Conservation (phyloP, 1,284 basidiomycete species). For the Leccinum pseudoinsigne region DNA sequence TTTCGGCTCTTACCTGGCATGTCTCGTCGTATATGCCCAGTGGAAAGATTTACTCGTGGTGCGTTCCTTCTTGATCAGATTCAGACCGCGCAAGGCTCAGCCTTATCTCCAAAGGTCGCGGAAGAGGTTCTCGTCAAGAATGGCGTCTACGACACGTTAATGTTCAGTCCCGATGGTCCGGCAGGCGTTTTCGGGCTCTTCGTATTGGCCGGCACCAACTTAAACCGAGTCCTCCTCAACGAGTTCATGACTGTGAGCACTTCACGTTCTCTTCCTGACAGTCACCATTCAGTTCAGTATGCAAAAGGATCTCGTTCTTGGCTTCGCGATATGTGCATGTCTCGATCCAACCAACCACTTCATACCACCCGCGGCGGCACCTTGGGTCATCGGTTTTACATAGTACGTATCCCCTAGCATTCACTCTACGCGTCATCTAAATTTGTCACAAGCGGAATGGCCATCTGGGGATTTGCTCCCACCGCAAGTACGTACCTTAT, state of each 20-base stretch:
- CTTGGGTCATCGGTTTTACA: conserved; percentile 53
- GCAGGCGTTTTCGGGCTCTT: conserved; percentile 64
- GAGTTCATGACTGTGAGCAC: conserved; percentile 60
- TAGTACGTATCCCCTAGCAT: conserved; percentile 39
- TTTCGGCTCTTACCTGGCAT: conserved; percentile 61
- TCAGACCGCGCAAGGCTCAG: neutral
- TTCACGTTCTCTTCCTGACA: neutral
- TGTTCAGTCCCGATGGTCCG: conserved; percentile 61
- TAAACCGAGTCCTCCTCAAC: conserved; percentile 60
- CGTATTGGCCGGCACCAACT: conserved; percentile 45
- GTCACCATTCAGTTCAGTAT: conserved; percentile 5
- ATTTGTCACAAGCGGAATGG: conserved; percentile 40
- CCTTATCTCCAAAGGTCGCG: conserved; percentile 28
- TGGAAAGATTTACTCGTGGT: conserved; percentile 54
- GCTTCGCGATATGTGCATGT: conserved; percentile 53
- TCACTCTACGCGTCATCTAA: conserved; percentile 12
- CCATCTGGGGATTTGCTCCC: conserved; percentile 60
- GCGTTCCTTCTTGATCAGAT: conserved; percentile 10
- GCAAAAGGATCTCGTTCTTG: conserved; percentile 66
- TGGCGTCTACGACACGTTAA: conserved; percentile 40
- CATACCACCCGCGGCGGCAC: conserved; percentile 51
- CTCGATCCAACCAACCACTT: conserved; percentile 64
- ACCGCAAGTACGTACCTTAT: conserved; percentile 42
- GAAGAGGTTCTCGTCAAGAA: conserved; percentile 44
- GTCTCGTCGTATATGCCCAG: conserved; percentile 58